Base-by-base conservation (phyloP, 2,329 filamentous ascomycete species). In the Alternaria sp. region DNA sequence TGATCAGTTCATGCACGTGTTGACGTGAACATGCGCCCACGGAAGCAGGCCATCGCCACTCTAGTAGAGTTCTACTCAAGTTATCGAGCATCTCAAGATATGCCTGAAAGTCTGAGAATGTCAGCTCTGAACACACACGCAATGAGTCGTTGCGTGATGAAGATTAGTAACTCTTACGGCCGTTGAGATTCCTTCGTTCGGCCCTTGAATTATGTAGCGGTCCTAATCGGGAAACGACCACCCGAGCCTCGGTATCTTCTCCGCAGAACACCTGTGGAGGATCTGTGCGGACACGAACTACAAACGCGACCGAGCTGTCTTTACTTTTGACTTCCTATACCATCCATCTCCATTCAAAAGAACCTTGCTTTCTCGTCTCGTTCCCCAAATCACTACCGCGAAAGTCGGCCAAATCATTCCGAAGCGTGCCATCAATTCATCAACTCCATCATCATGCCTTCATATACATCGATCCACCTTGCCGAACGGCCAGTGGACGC, bases 401-500 rank as follows among this genome's bases (percentile, higher is more conserved):
- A 26, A 26, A 32, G 10, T 23, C 43, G 0, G 6, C n/a, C 23
- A 26, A 44, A 13, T 11, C 43, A 0, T 6, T 19, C 23, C 0
- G 19, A 17, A 17, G 40, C 1, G 3, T 11, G n/a, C 23, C 6
- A n/a, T 57, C 30, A 8, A 21, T 25, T 11, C 54, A 19, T 28
- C 28, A 25, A 13, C 36, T 23, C 21, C 12, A 25, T 13, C 61
- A 69, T 40, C 44, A 79, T 79, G 77, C 81, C 76, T n/a, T 80
- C 78, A 12, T 83, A 79, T 72, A 82, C 78, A 50, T 78, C 81
- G 5, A 73, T 91, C 65, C 83, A 87, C 65, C 87, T 93, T 62
- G 88, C 87, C 56, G 85, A 91, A 80, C 85, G 90, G 54, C 90
- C 90, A 10, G 84, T 79, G 57, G 83, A 78, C 57, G 79, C 84